Evolutionary conservation across 495 filamentous ascomycete species (phyloP).

Genomic region (Aspergillus ellipticus): DNA sequence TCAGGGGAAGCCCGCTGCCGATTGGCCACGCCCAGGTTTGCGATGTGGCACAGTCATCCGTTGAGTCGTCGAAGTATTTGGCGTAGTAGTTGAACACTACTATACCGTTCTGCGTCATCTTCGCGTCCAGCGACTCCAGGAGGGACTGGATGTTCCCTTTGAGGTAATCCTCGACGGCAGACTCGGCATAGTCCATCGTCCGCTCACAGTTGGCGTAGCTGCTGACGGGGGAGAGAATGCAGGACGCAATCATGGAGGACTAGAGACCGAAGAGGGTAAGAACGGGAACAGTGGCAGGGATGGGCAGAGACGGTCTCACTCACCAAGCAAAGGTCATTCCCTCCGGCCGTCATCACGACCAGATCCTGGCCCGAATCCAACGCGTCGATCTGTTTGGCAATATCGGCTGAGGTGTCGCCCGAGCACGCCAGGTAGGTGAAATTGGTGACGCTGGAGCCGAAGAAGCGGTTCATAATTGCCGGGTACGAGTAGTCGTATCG

Average conservation of each 20-base stretch:
- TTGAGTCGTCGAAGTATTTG: constrained; percentile 22
- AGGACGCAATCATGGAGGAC: constrained; percentile 20
- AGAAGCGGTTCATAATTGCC: constrained; percentile 11
- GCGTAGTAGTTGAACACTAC: constrained; percentile 24
- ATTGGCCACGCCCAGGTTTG: constrained; percentile 17
- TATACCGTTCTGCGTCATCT: constrained; percentile 21
- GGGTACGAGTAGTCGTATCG: constrained; percentile 24
- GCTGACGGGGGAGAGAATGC: constrained; percentile 19
- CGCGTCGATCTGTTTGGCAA: constrained; percentile 17
- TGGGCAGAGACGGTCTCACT: background rate
- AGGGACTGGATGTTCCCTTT: constrained; percentile 18
- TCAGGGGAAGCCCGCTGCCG: constrained; percentile 8
- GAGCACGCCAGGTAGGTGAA: constrained; percentile 21
- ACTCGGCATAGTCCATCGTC: constrained; percentile 17
- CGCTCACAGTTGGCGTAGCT: constrained; percentile 14
- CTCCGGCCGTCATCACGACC: constrained; percentile 29
- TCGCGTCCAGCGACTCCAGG: constrained; percentile 12
- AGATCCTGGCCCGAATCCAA: constrained; percentile 18
- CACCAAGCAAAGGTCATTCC: constrained; percentile 32
- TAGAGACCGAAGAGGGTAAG: background rate
- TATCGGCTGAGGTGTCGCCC: constrained; percentile 17
- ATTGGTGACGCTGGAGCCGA: background rate
- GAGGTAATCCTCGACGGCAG: constrained; percentile 21
- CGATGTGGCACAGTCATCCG: constrained; percentile 16
- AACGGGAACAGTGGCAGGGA: background rate